A percentile compares a stretch with the other conserved stretches of the same genome.
Evolutionary conservation across 2,329 filamentous ascomycete species (phyloP).

Genomic region (Neodidymelliopsis sp.): DNA sequence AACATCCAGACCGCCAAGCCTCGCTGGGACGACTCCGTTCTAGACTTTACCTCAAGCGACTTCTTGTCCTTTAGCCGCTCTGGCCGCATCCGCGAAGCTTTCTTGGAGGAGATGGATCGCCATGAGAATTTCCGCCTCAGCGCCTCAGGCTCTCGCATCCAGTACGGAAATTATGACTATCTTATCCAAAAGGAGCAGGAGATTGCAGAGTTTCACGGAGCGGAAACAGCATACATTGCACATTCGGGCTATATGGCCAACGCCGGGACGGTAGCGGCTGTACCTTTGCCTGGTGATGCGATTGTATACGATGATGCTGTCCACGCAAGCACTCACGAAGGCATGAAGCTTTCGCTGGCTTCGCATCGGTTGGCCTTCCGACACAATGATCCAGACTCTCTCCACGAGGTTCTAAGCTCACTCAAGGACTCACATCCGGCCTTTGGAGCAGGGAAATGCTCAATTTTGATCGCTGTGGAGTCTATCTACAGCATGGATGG

Average conservation of each 20-base stretch:
- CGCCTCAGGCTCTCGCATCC: not conserved
- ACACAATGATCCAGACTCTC: constrained; percentile 60
- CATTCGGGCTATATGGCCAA: constrained; percentile 59
- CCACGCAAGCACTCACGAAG: constrained; percentile 80
- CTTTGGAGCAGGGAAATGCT: not conserved
- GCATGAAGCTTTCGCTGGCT: constrained; percentile 71
- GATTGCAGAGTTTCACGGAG: constrained; percentile 66
- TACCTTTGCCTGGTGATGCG: constrained; percentile 66
- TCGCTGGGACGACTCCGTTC: not conserved
- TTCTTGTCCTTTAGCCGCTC: not conserved
- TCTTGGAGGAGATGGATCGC: not conserved
- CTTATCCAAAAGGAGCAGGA: constrained; percentile 51
- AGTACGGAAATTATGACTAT: not conserved
- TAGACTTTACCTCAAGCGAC: not conserved
- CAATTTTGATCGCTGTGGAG: constrained; percentile 40
- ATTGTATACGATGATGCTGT: constrained; percentile 75
- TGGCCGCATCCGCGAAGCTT: not conserved
- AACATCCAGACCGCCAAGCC: not conserved
- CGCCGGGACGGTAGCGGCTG: constrained; percentile 46
- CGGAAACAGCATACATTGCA: constrained; percentile 62
- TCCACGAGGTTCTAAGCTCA: constrained; percentile 25
- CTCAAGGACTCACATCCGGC: not conserved
- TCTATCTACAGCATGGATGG: constrained; percentile 80
- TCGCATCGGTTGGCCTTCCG: constrained; percentile 56
- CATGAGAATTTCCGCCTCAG: not conserved